Evolutionary conservation across 495 filamentous ascomycete species (phyloP), one percentile per base, ranked within the genome.

Genomic region (Trichoderma asperelloides): DNA sequence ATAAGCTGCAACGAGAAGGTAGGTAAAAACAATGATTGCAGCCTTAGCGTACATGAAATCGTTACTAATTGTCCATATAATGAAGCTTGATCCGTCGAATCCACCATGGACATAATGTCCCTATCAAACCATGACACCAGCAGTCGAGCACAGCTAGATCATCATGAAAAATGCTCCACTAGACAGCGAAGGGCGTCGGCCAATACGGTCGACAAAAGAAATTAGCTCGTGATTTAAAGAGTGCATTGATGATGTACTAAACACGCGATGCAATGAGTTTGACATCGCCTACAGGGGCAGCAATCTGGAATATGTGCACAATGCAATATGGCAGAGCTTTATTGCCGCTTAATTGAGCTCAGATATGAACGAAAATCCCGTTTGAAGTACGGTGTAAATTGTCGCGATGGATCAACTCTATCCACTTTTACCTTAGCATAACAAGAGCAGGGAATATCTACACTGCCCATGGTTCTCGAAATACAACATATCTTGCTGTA

Each of bases 1-100:
- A 65, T 86, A 89, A 2, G 81, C 83, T 30, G 83, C 82, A 43
- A 89, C 87, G 72, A 89, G 88, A 63, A 89, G 78, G 71, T 89
- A 89, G 11, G 85, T 86, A 70, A 82, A 84, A 13, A 86, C 86
- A 55, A 89, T 85, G 57, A 89, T 79, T 15, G 83, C 86, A 8
- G 80, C 68, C 57, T 75, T 65, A 21, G 64, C 64, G 9, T n/a
- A 30, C 7, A 27, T 65, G n/a, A 40, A 21, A 27, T 65, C 40
- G 12, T 40, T 15, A 43, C 49, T 65, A 15, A 66, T 57, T 9
- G 51, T 55, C 65, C 65, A 66, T 7, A 47, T 51, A 1, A 66
- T 47, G 25, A 23, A 30, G 1, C 23, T n/a, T 45, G 43, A 30
- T 11, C 47, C 43, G 21, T 66, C 43, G 25, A 57, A 33, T 5